Evolutionary conservation across 352 stramenopile species (phyloP), one percentile per base, ranked within the genome.

Genomic region (Achlya hypogyna): DNA sequence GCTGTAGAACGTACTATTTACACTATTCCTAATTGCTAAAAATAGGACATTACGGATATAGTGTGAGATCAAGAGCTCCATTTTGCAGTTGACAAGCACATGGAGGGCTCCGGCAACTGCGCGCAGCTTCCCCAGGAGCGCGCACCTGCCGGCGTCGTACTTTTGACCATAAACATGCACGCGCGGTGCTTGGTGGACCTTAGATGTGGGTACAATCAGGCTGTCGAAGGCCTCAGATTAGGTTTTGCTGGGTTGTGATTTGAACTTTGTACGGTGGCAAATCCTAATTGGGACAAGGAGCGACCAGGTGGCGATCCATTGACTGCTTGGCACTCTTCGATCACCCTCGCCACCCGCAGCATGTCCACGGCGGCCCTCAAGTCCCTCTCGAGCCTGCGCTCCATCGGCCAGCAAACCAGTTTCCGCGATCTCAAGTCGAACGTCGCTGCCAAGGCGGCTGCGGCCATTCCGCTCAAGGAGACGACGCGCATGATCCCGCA

Each of bases 401-500:
- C 49, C 6, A 54, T 54, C 49, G 49, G 49, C 6, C 6, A 54
- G 29, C 8, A 6, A 6, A 54, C 49, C 6, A 54, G 29, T 16
- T 54, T 54, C 23, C 6, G 16, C 29, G 23, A 28, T 16, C 49
- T 54, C 29, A 54, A 54, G 49, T 34, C 23, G 18, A 58, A 12
- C 9, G 40, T 59, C n/a, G 42, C 34, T 22, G 45, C 42, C 40
- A 22, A 58, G 20, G 34, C 51, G 16, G 25, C 23, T n/a, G 27
- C 49, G 28, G 18, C 5, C 8, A 25, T 65, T 18, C 42, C 42
- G 18, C n/a, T n/a, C 6, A 42, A 54, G 49, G 49, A 28, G 29
- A 54, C 49, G 6, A 54, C 23, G 49, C 29, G 34, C 54, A 63
- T 34, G 54, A 58, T 52, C 27, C 51, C 60, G n/a, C 51, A 54